Evolutionary conservation across 2,329 filamentous ascomycete species (phyloP).

Genomic region (Aspergillus neoniger): DNA sequence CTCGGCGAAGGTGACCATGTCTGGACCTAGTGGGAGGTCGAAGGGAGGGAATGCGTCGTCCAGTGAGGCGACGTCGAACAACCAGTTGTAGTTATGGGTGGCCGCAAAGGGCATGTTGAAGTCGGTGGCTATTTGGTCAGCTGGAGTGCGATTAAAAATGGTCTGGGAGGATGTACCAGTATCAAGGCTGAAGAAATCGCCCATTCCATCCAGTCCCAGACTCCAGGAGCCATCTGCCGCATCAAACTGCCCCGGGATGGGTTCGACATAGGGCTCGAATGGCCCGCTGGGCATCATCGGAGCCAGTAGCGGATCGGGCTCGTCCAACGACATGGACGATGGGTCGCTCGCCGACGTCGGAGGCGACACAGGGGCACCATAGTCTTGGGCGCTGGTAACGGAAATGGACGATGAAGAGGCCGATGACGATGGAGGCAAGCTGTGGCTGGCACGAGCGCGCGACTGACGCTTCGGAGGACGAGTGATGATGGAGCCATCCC

Average conservation of each 20-base stretch:
- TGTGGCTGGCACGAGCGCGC: not conserved
- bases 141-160: not conserved
- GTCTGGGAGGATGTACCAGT: constrained; percentile 42
- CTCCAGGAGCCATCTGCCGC: constrained; percentile 36
- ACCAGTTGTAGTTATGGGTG: constrained; percentile 63
- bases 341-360: constrained; percentile 29
- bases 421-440: constrained; percentile 1
- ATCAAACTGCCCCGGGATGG: constrained; percentile 37
- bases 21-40: constrained; percentile 27
- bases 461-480: constrained; percentile 35
- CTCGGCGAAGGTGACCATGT: constrained; percentile 26
- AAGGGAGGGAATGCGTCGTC: constrained; percentile 37
- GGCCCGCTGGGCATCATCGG: constrained; percentile 35
- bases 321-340: constrained; percentile 26
- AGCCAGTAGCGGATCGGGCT: constrained; percentile 31
- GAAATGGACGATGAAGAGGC: constrained; percentile 18
- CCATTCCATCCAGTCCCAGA: constrained; percentile 29
- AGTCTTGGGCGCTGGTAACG: constrained; percentile 14
- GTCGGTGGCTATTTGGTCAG: constrained; percentile 51
- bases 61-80: constrained; percentile 53
- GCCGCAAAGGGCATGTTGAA: constrained; percentile 68
- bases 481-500: constrained; percentile 51
- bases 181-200: constrained; percentile 61
- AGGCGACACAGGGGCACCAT: constrained; percentile 31
- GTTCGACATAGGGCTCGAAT: constrained; percentile 37